A percentile compares a stretch with the other conserved stretches of the same genome.
Conservation (phyloP, 225 moss, liverwort and hornwort genomes). For the Polytrichum formosum region DNA sequence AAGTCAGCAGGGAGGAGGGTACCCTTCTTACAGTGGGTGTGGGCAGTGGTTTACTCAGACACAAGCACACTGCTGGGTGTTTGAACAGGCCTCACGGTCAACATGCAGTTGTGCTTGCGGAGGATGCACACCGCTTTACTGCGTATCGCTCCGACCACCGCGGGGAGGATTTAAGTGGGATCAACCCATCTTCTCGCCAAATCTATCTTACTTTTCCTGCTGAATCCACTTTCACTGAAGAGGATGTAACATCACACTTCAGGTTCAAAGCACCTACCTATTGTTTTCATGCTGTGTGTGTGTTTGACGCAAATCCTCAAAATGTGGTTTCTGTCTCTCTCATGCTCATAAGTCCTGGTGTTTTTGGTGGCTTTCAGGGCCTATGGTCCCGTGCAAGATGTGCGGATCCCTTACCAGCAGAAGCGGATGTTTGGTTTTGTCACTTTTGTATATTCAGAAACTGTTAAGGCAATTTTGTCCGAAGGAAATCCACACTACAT, state of each 20-base stretch:
- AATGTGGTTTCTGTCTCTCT: too few relatives aligned
- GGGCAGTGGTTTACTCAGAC: slow-evolving; percentile 99
- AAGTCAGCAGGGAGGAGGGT: slow-evolving; percentile 77
- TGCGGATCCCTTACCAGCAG: slow-evolving; percentile 94
- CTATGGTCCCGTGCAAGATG: slow-evolving; percentile 95
- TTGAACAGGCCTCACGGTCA: slow-evolving; percentile 99
- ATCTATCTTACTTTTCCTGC: slow-evolving; percentile 98
- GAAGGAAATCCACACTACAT: slow-evolving; percentile 99
- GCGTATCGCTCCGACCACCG: slow-evolving; percentile 86
- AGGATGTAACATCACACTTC: slow-evolving; percentile 96
- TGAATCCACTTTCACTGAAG: slow-evolving; percentile 94
- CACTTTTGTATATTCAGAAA: slow-evolving; percentile 99
- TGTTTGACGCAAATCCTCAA: too few relatives aligned
- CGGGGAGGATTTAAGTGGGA: slow-evolving; percentile 91
- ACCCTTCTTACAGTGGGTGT: slow-evolving; percentile 99
- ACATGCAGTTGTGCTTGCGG: slow-evolving; percentile 99
- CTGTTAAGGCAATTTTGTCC: slow-evolving; percentile 95
- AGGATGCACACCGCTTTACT: slow-evolving; percentile 99
- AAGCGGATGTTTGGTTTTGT: slow-evolving; percentile 99
- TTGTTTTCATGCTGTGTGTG: background rate
- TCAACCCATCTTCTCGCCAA: slow-evolving; percentile 96
- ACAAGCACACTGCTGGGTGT: slow-evolving; percentile 99
- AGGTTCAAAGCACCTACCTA: slow-evolving; percentile 32
- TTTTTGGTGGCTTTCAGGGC: slow-evolving; percentile 50
- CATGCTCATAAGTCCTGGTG: background rate